Conservation (phyloP, 169 alveolate genomes). For the Amoebophrya sp. region DNA sequence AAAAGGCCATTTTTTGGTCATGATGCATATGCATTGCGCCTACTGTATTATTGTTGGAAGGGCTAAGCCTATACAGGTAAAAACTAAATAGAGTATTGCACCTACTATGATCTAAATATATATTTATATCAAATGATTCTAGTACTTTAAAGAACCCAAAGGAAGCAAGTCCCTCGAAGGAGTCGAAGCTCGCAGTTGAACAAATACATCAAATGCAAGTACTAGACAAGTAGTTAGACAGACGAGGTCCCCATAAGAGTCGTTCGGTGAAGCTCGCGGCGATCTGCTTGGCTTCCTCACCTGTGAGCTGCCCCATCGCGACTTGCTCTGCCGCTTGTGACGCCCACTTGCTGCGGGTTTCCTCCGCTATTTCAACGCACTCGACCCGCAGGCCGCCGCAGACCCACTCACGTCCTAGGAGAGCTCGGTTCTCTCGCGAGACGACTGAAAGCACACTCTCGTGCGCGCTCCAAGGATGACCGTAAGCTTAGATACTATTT, state of each 20-base stretch:
- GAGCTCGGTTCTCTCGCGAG: neutral
- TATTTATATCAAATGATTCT: too few relatives aligned
- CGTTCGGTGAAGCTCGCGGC: neutral
- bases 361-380: constrained; percentile 6
- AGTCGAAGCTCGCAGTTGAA: too few relatives aligned
- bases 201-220: too few relatives aligned
- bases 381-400: neutral
- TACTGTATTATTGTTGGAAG: too few relatives aligned
- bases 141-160: neutral
- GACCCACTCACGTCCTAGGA: constrained; percentile 9
- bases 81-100: too few relatives aligned
- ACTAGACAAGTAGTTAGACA: too few relatives aligned
- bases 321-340: constrained; percentile 20
- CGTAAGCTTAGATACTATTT: too few relatives aligned
- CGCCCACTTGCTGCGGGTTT: constrained; percentile 4
- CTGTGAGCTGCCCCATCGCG: neutral
- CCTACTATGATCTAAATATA: too few relatives aligned
- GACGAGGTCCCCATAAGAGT: too few relatives aligned
- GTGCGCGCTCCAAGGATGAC: neutral
- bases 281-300: neutral
- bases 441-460: neutral
- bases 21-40: too few relatives aligned
- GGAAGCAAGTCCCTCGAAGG: too few relatives aligned
- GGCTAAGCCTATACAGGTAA: too few relatives aligned
- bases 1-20: neutral